Evolutionary conservation across 2,329 filamentous ascomycete genomes (phyloP).

Genomic region (Mariannaea sp.): DNA sequence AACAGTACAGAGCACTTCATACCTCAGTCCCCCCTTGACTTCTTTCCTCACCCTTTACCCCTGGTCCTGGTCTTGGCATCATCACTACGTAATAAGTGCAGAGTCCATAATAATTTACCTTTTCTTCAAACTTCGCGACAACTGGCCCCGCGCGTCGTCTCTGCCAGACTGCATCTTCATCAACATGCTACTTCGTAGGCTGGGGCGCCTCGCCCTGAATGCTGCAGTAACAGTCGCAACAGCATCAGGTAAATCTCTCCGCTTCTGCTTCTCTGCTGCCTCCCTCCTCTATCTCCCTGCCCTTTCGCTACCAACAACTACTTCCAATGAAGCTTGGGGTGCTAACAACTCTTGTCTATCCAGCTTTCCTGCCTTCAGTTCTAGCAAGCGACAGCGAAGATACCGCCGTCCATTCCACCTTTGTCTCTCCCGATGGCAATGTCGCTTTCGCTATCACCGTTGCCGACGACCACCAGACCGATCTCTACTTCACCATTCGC

Average conservation of each 20-base stretch:
- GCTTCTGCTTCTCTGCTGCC: too few relatives aligned
- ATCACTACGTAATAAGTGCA: too few relatives aligned
- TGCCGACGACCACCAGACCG: slow-evolving; percentile 50
- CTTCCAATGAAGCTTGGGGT: too few relatives aligned
- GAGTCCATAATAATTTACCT: not conserved
- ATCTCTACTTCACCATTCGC: slow-evolving; percentile 61
- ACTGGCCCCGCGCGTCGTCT: not conserved
- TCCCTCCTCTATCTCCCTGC: not conserved
- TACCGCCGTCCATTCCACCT: slow-evolving; percentile 46
- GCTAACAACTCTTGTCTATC: not conserved
- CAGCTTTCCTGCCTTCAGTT: slow-evolving; percentile 34
- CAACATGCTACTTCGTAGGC: slow-evolving; percentile 39
- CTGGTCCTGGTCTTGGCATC: too few relatives aligned
- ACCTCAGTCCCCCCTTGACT: too few relatives aligned
- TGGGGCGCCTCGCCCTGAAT: slow-evolving; percentile 39
- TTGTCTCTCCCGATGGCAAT: slow-evolving; percentile 49
- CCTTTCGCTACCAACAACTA: not conserved
- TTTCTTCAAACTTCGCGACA: slow-evolving; percentile 17
- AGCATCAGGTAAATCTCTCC: too few relatives aligned
- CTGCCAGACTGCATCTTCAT: not conserved
- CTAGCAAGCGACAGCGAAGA: slow-evolving; percentile 34
- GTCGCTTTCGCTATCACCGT: slow-evolving; percentile 58
- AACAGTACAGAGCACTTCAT: too few relatives aligned
- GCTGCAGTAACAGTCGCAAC: slow-evolving; percentile 36
- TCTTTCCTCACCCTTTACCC: too few relatives aligned